Conservation (phyloP, 352 stramenopile genomes). For the Aphanomyces cochlioides region DNA sequence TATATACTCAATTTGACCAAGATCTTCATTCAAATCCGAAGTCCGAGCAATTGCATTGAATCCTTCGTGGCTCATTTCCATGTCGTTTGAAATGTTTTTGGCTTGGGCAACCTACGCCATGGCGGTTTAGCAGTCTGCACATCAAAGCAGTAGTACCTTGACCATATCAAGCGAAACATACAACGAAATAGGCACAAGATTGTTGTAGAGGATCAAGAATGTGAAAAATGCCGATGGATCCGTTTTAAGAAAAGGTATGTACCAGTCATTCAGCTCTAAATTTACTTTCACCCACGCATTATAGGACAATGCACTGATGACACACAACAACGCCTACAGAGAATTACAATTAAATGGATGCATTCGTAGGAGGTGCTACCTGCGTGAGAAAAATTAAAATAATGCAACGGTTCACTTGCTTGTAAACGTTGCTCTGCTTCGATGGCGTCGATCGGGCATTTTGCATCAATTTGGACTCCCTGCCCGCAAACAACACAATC, state of each 20-base stretch:
- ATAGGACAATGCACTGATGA: slow-evolving; percentile 9
- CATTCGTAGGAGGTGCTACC: background rate
- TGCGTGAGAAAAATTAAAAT: slow-evolving; percentile 65
- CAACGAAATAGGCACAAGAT: slow-evolving; percentile 95
- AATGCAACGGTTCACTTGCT: slow-evolving; percentile 66
- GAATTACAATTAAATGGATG: background rate
- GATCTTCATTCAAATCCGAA: slow-evolving; percentile 89
- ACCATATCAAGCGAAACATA: slow-evolving; percentile 94
- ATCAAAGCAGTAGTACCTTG: slow-evolving; percentile 49
- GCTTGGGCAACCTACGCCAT: slow-evolving; percentile 49
- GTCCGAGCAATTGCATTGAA: slow-evolving; percentile 79
- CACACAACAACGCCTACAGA: background rate
- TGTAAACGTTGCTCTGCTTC: slow-evolving; percentile 72
- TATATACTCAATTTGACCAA: slow-evolving; percentile 96
- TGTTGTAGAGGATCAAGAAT: slow-evolving; percentile 93
- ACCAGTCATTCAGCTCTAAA: slow-evolving; percentile 5
- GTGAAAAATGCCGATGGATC: slow-evolving; percentile 47
- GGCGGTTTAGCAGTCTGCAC: background rate
- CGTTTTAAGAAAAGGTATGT: background rate
- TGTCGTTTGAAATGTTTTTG: slow-evolving; percentile 60
- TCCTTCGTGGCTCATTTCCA: slow-evolving; percentile 81
- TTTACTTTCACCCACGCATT: slow-evolving; percentile 7
- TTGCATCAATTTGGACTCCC: slow-evolving; percentile 86
- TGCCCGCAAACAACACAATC: slow-evolving; percentile 88
- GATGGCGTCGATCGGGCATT: slow-evolving; percentile 60